Evolutionary conservation across 768 basidiomycete species (phyloP).

Genomic region (Mycena latifolia): DNA sequence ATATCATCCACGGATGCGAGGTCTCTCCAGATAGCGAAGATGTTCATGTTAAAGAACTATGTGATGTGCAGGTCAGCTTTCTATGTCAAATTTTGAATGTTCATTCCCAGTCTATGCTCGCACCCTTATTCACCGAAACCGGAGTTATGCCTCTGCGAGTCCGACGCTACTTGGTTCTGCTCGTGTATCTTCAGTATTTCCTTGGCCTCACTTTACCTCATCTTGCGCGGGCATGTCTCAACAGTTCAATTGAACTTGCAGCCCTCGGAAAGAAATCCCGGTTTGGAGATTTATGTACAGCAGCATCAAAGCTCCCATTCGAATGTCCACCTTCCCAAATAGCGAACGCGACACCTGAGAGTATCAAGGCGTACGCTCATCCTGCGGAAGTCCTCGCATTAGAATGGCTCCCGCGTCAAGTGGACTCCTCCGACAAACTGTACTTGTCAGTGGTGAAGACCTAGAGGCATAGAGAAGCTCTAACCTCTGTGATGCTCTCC

Average conservation of each 20-base stretch:
- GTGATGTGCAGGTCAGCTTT: neutral
- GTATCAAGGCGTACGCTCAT: too few relatives aligned
- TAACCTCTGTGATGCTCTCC: too few relatives aligned
- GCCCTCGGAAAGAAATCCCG: neutral
- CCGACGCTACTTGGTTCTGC: neutral
- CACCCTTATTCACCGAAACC: neutral
- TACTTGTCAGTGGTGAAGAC: too few relatives aligned
- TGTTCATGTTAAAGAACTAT: neutral
- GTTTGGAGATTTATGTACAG: neutral
- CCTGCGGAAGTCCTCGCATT: too few relatives aligned
- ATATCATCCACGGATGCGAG: slow-evolving; percentile 1
- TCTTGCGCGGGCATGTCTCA: neutral
- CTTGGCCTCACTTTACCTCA: neutral
- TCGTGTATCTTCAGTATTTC: neutral
- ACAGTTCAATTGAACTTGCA: neutral
- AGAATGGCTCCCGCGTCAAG: too few relatives aligned
- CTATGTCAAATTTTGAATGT: neutral
- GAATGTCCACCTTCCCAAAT: neutral
- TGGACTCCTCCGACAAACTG: too few relatives aligned
- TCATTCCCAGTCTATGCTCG: neutral
- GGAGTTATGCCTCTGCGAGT: neutral
- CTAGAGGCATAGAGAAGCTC: too few relatives aligned
- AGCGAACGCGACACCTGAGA: too few relatives aligned
- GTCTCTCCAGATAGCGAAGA: neutral
- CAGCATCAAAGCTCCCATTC: neutral